Base-by-base conservation (phyloP, 164 flowering plant genomes). In the Vitis rotundifolia region DNA sequence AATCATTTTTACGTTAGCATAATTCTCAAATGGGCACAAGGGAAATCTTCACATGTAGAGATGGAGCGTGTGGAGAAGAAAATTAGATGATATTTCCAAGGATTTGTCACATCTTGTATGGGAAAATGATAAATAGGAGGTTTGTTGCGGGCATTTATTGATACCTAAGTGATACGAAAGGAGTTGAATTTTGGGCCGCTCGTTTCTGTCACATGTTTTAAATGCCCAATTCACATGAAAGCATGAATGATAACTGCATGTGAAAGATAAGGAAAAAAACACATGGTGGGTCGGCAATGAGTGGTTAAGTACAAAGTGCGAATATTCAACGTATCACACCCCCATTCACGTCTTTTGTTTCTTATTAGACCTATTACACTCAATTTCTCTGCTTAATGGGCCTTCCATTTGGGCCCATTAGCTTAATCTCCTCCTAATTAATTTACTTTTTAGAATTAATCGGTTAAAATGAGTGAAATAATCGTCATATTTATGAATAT, bases 251-350 rank as follows among this genome's bases (percentile, higher is more conserved):
- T 66, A 47, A 49, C 49, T 73, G 5, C 85, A 79, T 70, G 83
- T 80, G 81, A 67, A 66, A 16, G 74, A 71, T 64, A 59, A 71
- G 62, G 61, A 59, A 77, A 66, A n/a, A 56, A 52, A 66, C 85
- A 82, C 83, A 72, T 82, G 85, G 57, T 49, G 75, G 79, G 85
- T 82, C 81, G 83, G 83, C 76, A 59, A 68, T 69, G 49, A 37
- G 6, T 37, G 5, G 2, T 37, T 6, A 22, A 2, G 26, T 22
- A 22, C 26, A 22, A 22, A 22, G 44, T 37, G 7, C 7, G 7
- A 37, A 37, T 37, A 37, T 37, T 37, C 44, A 37, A 37, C 2
- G 44, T 2, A 37, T 37, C 7, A 37, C 44, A 37, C 44, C 8
- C n/a, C 7, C 44, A 37, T 37, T 37, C 7, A 37, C 7, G 7